These are phyloP conservation scores for Aspergillus ibericus DNA, from an alignment of 2,329 filamentous ascomycete species.

Conservation along the genomic window DNA sequence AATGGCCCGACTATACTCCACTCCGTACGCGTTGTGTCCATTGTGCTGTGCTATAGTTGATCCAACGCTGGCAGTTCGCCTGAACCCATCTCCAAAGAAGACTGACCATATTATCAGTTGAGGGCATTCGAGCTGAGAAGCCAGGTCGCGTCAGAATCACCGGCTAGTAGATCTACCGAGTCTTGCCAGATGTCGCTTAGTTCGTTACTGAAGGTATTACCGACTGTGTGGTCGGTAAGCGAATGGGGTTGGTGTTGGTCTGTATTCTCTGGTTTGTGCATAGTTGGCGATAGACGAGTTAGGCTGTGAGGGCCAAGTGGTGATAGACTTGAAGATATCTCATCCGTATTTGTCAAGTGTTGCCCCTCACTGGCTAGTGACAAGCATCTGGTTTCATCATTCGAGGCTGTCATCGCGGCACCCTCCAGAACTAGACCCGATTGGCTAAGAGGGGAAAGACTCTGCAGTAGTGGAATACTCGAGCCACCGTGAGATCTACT, in stretches of 20 bases:
- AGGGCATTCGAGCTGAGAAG: not conserved
- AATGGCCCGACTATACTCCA: too few species aligned
- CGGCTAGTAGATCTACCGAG: not conserved
- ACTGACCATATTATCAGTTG: not conserved
- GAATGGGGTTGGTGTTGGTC: not conserved
- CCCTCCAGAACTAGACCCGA: not conserved
- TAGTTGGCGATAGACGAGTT: not conserved
- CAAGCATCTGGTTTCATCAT: too few species aligned
- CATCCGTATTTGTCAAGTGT: not conserved
- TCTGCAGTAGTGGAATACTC: not conserved
- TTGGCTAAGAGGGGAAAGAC: not conserved
- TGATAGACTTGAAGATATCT: not conserved
- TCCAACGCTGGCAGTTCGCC: too few species aligned
- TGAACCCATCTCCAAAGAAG: not conserved
- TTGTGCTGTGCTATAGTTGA: too few species aligned
- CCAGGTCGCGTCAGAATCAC: not conserved
- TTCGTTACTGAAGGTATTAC: not conserved
- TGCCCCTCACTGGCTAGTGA: not conserved
- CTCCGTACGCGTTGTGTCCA: too few species aligned
- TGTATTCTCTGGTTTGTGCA: not conserved
- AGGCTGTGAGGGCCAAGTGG: not conserved
- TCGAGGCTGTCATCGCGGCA: not conserved
- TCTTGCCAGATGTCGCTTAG: not conserved
- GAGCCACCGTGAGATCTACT: not conserved
- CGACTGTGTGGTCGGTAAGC: not conserved